Percentiles rank a stretch among this genome's conserved stretches.
Evolutionary conservation across 345 rosid genomes (phyloP).

Genomic region (Eucalyptus marginata): DNA sequence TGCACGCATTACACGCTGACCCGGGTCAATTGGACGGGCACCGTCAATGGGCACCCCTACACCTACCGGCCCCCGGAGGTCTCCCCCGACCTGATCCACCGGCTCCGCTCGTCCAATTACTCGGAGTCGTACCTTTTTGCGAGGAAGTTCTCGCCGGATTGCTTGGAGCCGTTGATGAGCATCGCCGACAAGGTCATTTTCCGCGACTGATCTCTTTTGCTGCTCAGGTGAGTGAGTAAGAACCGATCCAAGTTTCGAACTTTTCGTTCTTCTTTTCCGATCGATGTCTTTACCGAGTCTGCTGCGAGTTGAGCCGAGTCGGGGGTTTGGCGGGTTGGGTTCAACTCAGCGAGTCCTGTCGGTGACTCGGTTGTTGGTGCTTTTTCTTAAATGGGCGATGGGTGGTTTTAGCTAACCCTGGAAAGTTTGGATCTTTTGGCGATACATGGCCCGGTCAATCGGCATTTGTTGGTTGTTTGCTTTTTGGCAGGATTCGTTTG

Average conservation of each 20-base stretch:
- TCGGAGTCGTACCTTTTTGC: conserved; percentile 80
- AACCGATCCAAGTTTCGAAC: neutral
- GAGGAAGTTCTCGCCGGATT: conserved; percentile 85
- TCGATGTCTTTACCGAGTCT: neutral
- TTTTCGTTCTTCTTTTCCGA: neutral
- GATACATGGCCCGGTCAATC: neutral
- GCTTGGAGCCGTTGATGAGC: conserved; percentile 64
- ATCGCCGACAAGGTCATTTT: conserved; percentile 70
- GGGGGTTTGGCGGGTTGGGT: neutral
- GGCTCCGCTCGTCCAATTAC: conserved; percentile 50
- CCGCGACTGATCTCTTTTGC: conserved; percentile 39
- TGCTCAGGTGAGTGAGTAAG: conserved; percentile 22
- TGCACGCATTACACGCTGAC: conserved; percentile 63
- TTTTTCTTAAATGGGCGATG: neutral
- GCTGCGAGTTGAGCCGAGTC: neutral
- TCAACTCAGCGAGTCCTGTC: neutral
- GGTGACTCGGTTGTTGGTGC: neutral
- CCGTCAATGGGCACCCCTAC: conserved; percentile 78
- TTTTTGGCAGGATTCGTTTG: neutral
- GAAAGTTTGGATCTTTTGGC: neutral
- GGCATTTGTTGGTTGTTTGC: neutral
- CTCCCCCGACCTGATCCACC: conserved; percentile 35
- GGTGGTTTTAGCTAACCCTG: neutral
- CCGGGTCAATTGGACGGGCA: conserved; percentile 87
- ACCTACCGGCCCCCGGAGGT: conserved; percentile 53